Evolutionary conservation across 768 basidiomycete genomes (phyloP).

Genomic region (Gyrodon lividus): DNA sequence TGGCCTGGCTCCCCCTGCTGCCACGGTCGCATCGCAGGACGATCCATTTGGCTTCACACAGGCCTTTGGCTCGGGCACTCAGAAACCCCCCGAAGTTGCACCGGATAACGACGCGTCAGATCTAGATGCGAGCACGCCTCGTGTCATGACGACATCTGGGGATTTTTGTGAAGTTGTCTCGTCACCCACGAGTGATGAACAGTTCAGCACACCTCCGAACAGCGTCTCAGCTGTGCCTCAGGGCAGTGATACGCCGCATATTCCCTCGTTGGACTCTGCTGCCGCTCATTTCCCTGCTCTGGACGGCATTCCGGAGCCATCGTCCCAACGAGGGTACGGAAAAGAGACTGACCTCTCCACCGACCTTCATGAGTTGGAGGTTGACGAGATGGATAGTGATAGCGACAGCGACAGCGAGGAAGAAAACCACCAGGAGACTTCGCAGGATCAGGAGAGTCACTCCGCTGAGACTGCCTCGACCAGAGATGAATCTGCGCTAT

Average conservation of each 20-base stretch:
- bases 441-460: slow-evolving; percentile 20
- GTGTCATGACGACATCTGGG: slow-evolving; percentile 8
- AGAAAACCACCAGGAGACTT: slow-evolving; percentile 32
- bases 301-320: slow-evolving; percentile 22
- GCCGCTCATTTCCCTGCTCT: slow-evolving; percentile 38
- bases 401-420: slow-evolving; percentile 50
- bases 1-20: slow-evolving; percentile 12
- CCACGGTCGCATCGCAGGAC: slow-evolving; percentile 18
- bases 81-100: slow-evolving; percentile 12
- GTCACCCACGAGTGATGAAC: slow-evolving; percentile 44
- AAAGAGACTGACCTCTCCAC: slow-evolving; percentile 52
- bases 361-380: slow-evolving; percentile 58
- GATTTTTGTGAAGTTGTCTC: slow-evolving; percentile 23
- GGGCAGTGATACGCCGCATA: slow-evolving; percentile 14
- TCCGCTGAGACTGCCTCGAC: slow-evolving; percentile 12
- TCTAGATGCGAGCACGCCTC: slow-evolving; percentile 20
- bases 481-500: slow-evolving; percentile 11
- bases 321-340: slow-evolving; percentile 17
- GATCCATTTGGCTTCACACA: slow-evolving; percentile 56
- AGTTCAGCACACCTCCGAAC: slow-evolving; percentile 62
- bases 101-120: slow-evolving; percentile 24
- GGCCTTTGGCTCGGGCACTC: slow-evolving; percentile 16
- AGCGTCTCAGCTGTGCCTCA: slow-evolving; percentile 31
- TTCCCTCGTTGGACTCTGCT: slow-evolving; percentile 27
- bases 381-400: slow-evolving; percentile 46